These are phyloP conservation scores for Solanum verrucosum DNA, from an alignment of 257 asterid genomes.

Conservation along the genomic window DNA sequence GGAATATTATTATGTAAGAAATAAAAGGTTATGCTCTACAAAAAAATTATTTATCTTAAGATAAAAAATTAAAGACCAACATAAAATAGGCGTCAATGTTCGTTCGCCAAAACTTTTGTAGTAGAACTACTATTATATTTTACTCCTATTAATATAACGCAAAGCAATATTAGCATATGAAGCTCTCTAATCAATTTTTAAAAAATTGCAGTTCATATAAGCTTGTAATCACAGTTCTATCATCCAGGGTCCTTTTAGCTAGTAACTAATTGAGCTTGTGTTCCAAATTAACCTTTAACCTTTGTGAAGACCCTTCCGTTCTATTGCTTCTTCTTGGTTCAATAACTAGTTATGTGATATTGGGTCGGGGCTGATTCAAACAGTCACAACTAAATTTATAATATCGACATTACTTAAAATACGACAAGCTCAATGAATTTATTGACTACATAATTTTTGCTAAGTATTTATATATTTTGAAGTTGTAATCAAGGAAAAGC, in stretches of 20 bases:
- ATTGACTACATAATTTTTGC: neutral
- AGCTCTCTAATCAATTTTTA: neutral
- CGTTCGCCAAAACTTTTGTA: neutral
- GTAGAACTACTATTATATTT: neutral
- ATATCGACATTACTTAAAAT: neutral
- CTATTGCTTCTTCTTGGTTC: neutral
- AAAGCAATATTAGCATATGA: neutral
- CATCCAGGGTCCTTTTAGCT: neutral
- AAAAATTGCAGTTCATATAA: no score
- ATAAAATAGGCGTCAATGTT: neutral
- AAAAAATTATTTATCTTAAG: no score
- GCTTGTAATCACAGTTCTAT: neutral
- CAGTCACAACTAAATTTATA: neutral
- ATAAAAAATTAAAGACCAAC: no score
- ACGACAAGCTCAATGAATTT: neutral
- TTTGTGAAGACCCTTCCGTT: no score
- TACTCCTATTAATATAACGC: neutral
- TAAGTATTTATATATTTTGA: no score
- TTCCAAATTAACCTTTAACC: neutral
- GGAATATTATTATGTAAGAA: no score
- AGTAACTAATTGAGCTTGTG: neutral
- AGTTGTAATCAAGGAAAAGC: no score
- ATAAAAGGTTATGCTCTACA: no score
- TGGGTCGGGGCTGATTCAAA: rapidly evolving
- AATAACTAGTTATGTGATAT: no score